Conservation (phyloP, 73 alveolate genomes). For the Paraurostyla sp. region DNA sequence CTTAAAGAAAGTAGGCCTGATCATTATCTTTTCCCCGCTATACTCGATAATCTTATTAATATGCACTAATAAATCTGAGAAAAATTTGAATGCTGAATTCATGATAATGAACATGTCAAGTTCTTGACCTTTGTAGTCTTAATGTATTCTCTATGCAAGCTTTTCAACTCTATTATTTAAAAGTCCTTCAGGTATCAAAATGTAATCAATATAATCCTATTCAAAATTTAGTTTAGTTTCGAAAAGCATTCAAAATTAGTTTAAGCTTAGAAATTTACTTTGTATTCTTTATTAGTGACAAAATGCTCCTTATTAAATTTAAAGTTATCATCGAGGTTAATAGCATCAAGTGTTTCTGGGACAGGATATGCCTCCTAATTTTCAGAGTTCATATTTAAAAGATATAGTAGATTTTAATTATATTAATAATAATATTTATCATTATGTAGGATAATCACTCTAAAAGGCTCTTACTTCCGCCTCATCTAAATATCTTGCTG, state of each 20-base stretch:
- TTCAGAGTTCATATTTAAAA: background rate
- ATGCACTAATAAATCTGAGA: conserved; percentile 45
- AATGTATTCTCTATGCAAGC: conserved; percentile 60
- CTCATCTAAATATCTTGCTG: conserved; percentile 61
- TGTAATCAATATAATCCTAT: conserved; percentile 55
- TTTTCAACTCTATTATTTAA: conserved; percentile 61
- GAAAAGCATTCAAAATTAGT: background rate
- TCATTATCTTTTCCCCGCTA: conserved; percentile 24
- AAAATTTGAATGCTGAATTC: conserved; percentile 76
- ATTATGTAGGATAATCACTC: conserved; percentile 30
- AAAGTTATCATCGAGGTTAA: conserved; percentile 36
- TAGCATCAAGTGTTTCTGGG: conserved; percentile 27
- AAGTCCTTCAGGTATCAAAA: conserved; percentile 75
- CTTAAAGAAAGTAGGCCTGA: conserved; percentile 54
- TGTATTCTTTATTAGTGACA: background rate
- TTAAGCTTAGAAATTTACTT: background rate
- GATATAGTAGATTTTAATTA: background rate
- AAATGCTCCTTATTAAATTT: conserved; percentile 14
- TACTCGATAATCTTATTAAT: conserved; percentile 58
- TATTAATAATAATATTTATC: background rate
- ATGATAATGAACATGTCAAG: conserved; percentile 67
- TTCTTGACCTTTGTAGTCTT: conserved; percentile 56
- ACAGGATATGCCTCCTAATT: conserved; percentile 38
- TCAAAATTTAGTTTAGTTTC: background rate
- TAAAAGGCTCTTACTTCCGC: conserved; percentile 55